Base-by-base conservation (phyloP, 768 basidiomycete species). In the Mrakia frigida region DNA sequence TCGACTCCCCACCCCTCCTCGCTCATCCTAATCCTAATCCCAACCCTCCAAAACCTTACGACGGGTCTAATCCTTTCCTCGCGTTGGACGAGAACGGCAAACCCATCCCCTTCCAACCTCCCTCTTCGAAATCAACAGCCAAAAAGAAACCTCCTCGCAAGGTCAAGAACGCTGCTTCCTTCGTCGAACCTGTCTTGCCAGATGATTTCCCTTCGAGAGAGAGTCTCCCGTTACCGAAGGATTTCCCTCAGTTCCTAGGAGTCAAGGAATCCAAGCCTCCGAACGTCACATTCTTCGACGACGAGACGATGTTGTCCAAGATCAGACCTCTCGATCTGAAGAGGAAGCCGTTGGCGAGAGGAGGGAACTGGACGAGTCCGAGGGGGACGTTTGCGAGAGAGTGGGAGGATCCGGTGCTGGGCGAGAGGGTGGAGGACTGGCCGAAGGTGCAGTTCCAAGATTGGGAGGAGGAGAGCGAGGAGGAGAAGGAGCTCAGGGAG, bases 311-410 rank as follows among this genome's bases (percentile, higher is more conserved):
- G 50, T 11, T 75, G 16, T n/a, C 9, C 18, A 18, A 35, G 37
- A 70, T 75, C 56, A 41, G 70, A 14, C 69, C 28, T 28, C 7
- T 1, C 0, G 68, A 10, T 10, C 31, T 13, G n/a, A 43, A n/a
- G 25, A 33, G 59, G 13, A n/a, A 18, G 6, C 28, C 10, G 7
- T 18, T 52, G 21, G 52, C 68, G 25, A 28, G 65, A 21, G 63
- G 50, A 21, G 76, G 76, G 31, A 67, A 43, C 23, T 78, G 77
- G 77, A 68, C 52, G n/a, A 67, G 67, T 33, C 67, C 73, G 21
- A 43, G 37, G 6, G 73, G 76, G 14, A 52, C 71, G 14, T 77
- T 77, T 18, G 76, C 76, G 0, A 25, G 50, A 31, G 56, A 37
- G 53, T 77, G 76, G 76, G 50, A 56, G 37, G 25, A 61, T 10